phyloP scores from a whole-genome alignment of 169 alveolate genomes.

The Babesia gibsoni region DNA sequence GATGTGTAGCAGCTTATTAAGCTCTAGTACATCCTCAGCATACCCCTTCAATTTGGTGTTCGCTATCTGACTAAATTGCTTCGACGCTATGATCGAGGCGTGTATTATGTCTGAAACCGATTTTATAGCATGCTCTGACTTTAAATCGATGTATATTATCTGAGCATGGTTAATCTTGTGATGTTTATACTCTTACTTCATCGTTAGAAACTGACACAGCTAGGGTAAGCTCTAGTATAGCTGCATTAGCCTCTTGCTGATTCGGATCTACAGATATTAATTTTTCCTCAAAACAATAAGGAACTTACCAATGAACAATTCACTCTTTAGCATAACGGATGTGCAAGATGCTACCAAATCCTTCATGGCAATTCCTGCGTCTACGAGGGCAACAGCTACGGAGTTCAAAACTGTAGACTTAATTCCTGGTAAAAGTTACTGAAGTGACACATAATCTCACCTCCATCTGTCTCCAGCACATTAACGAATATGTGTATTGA shows the following conservation, averaged over 20 bases:
- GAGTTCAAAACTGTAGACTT: conserved; percentile 72
- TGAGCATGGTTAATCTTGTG: background rate
- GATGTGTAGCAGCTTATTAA: conserved; percentile 24
- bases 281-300: background rate
- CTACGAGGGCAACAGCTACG: conserved; percentile 70
- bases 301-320: conserved; percentile 18
- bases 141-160: conserved; percentile 52
- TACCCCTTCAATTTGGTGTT: conserved; percentile 21
- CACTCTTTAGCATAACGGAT: conserved; percentile 59
- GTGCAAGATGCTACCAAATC: conserved; percentile 71
- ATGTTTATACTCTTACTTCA: conserved; percentile 15
- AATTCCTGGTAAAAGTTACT: conserved; percentile 56
- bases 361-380: conserved; percentile 77
- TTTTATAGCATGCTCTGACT: conserved; percentile 42
- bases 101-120: conserved; percentile 17
- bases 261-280: conserved; percentile 34
- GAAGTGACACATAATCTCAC: conserved; percentile 33
- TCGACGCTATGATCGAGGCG: conserved; percentile 13
- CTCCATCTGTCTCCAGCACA: conserved; percentile 65
- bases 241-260: conserved; percentile 57
- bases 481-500: conserved; percentile 43
- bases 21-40: conserved; percentile 19
- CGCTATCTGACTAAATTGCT: conserved; percentile 32
- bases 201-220: conserved; percentile 43
- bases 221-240: conserved; percentile 35